phyloP scores from a whole-genome alignment of 2,329 filamentous ascomycete species.

The Penicillium glabrum region DNA sequence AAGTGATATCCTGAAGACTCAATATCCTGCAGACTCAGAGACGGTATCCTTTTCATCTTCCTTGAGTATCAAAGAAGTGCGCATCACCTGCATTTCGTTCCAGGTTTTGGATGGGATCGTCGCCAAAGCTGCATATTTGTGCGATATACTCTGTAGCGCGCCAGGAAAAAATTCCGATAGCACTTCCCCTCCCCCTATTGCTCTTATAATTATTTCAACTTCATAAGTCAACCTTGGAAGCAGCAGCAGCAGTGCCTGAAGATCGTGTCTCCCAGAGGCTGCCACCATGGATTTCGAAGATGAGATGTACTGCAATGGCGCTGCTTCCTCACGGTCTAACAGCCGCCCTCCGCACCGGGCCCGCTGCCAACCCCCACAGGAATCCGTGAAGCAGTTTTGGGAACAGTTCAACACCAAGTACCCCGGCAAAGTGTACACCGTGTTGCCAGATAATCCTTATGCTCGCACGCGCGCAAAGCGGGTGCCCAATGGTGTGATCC shows the following conservation, averaged over 20 bases:
- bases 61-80: neutral
- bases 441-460: constrained; percentile 69
- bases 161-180: neutral
- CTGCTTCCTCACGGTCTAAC: constrained; percentile 33
- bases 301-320: constrained; percentile 25
- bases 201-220: neutral
- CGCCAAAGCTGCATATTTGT: neutral
- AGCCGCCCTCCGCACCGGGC: constrained; percentile 33
- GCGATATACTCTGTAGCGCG: neutral
- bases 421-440: constrained; percentile 70
- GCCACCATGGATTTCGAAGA: constrained; percentile 30
- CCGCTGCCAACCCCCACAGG: constrained; percentile 64
- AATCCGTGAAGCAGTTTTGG: constrained; percentile 72
- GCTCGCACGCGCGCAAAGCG: constrained; percentile 60
- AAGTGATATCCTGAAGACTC: neutral
- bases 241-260: no score
- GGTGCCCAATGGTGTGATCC: constrained; percentile 54
- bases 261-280: no score
- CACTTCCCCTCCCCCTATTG: neutral
- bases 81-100: neutral
- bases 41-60: neutral
- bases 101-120: neutral
- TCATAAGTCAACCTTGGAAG: neutral
- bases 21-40: neutral
- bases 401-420: constrained; percentile 67